Percentiles rank a stretch among this genome's conserved stretches.
Evolutionary conservation across 306 rosid genomes (phyloP).

Genomic region (Ochetophila trinervis): DNA sequence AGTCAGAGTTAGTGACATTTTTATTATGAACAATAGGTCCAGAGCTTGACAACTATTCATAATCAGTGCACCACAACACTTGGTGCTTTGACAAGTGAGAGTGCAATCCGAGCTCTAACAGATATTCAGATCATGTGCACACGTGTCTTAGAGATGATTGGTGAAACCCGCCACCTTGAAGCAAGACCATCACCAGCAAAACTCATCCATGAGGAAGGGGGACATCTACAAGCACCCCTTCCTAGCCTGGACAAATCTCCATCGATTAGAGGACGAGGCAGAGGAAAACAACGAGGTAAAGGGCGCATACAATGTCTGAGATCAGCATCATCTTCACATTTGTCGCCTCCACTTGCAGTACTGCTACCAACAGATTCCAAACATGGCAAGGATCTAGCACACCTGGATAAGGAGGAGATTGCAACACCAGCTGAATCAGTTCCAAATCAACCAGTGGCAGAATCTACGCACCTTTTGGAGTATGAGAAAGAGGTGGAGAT

Average conservation of each 20-base stretch:
- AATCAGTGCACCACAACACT: constrained; percentile 21
- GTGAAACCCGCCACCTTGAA: constrained; percentile 26
- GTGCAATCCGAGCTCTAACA: constrained; percentile 11
- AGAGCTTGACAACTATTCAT: constrained; percentile 27
- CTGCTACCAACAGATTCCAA: not conserved
- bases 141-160: constrained; percentile 22
- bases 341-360: not conserved
- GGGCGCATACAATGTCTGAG: not conserved
- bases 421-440: too few relatives aligned
- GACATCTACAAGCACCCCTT: not conserved
- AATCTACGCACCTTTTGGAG: not conserved
- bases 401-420: too few relatives aligned
- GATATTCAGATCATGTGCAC: constrained; percentile 21
- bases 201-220: not conserved
- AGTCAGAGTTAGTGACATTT: too few relatives aligned
- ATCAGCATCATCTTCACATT: not conserved
- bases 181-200: constrained; percentile 6
- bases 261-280: constrained; percentile 1
- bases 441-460: not conserved
- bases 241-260: not conserved
- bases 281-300: constrained; percentile 6
- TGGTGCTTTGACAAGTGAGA: constrained; percentile 7
- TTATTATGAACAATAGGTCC: constrained; percentile 2
- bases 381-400: not conserved
- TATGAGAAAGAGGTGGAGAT: constrained; percentile 1